These are phyloP conservation scores for Nakazawaea wyomingensis DNA, from an alignment of 805 yeast genomes.

Conservation along the genomic window DNA sequence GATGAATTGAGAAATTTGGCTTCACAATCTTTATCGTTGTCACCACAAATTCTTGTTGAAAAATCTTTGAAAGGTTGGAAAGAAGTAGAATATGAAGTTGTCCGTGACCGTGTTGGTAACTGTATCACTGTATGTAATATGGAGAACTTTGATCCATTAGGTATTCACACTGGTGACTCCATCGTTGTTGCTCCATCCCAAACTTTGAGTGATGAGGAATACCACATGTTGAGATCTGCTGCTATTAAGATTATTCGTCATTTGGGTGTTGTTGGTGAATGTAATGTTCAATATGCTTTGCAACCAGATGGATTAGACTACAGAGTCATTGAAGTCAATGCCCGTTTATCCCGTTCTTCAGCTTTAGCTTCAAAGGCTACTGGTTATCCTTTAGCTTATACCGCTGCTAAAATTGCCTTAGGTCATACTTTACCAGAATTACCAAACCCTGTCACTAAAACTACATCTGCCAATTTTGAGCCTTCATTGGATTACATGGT, in stretches of 20 bases:
- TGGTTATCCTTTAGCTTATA: constrained; percentile 96
- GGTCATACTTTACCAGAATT: constrained; percentile 89
- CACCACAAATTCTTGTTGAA: constrained; percentile 95
- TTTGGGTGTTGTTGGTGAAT: constrained; percentile 98
- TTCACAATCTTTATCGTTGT: constrained; percentile 79
- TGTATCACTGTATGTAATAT: constrained; percentile 98
- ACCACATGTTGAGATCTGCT: constrained; percentile 95
- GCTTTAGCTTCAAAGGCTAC: constrained; percentile 99
- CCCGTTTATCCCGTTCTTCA: constrained; percentile 96
- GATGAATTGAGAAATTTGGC: constrained; percentile 83
- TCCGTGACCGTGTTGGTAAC: constrained; percentile 93
- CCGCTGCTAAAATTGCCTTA: constrained; percentile 94
- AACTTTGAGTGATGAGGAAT: constrained; percentile 93
- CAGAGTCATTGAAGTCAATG: constrained; percentile 96
- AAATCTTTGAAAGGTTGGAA: constrained; percentile 99
- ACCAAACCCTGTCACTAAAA: constrained; percentile 87
- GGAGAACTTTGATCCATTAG: constrained; percentile 98
- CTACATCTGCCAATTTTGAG: constrained; percentile 94
- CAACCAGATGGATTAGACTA: constrained; percentile 92
- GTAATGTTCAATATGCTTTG: constrained; percentile 95
- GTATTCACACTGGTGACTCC: constrained; percentile 98
- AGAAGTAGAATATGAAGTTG: constrained; percentile 98
- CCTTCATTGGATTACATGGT: constrained; percentile 96
- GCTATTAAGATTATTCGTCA: constrained; percentile 97
- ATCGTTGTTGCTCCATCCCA: constrained; percentile 99